Evolutionary conservation across 179 eudicot species (phyloP), one percentile per base, ranked within the genome.

Genomic region (Silene noctiflora): DNA sequence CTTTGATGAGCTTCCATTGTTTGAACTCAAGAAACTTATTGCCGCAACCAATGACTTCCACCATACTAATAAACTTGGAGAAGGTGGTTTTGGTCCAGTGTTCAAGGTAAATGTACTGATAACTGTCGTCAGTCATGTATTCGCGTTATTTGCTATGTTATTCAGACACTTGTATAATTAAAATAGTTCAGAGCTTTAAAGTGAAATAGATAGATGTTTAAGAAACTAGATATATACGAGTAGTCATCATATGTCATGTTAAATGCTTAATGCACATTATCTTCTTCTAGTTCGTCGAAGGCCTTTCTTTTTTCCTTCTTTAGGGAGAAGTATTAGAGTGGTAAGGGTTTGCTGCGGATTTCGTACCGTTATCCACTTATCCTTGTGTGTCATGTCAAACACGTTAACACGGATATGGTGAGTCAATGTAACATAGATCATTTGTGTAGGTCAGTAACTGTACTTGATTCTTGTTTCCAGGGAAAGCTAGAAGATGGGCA

Each of bases 401-500:
- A 35, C 8, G 42, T 4, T 35, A 35, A 5, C 8, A 48, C 55
- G 55, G 16, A 3, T 11, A 48, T 12, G 55, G 1, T 0, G 55
- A 48, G 55, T 48, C 17, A 11, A 14, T 48, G 58, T 51, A 51
- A 51, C n/a, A 51, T 51, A 51, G 58, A 48, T 13, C 46, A 25
- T 22, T 14, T 70, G 39, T 48, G 16, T 33, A 72, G 25, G 48
- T 17, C 5, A 14, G 51, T 72, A 56, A 29, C 48, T 56, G 24
- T 56, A 9, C 1, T 29, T 55, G 48, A 31, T 56, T 56, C 51
- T 16, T 72, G 76, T 19, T 74, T 60, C 12, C 69, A 74, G 76
- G 76, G 76, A 62, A 74, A 61, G 69, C 24, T 74, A 16, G 76
- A 74, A 14, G 76, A 74, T 24, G 76, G 76, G 22, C 67, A 62